Evolutionary conservation across 345 rosid species (phyloP).

Genomic region (Cochlearia excelsa): DNA sequence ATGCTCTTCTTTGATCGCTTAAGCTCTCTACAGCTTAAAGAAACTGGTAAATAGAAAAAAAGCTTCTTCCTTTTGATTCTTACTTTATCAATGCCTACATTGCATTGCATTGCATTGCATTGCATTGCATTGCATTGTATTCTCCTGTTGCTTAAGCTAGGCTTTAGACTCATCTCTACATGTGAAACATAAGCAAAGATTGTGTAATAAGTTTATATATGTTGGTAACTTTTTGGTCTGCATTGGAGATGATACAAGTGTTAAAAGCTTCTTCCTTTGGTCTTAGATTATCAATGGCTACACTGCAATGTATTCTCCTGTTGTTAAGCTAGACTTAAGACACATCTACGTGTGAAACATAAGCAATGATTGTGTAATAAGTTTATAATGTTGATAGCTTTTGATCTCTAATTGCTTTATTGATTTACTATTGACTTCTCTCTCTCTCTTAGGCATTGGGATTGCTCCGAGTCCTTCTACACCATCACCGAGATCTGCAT

Average conservation of each 20-base stretch:
- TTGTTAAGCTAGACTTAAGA: not conserved
- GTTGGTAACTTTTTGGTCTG: too few relatives aligned
- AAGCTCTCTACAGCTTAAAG: slow-evolving; percentile 60
- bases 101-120: too few relatives aligned
- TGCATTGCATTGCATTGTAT: too few relatives aligned
- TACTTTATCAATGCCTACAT: too few relatives aligned
- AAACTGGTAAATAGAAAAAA: slow-evolving; percentile 48
- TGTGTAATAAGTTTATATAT: too few relatives aligned
- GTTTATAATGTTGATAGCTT: not conserved
- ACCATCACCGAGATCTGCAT: slow-evolving; percentile 77
- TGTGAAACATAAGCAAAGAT: not conserved
- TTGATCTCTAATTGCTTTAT: not conserved
- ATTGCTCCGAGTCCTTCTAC: slow-evolving; percentile 51
- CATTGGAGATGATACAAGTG: too few relatives aligned
- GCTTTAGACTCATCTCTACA: not conserved
- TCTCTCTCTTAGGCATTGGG: slow-evolving; percentile 35
- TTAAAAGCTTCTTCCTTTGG: too few relatives aligned
- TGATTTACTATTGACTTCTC: not conserved
- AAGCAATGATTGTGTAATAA: too few relatives aligned
- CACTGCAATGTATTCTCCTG: too few relatives aligned
- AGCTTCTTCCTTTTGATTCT: too few relatives aligned
- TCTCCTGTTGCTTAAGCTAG: not conserved
- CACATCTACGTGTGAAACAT: not conserved
- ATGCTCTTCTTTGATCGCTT: slow-evolving; percentile 83
- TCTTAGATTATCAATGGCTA: too few relatives aligned